phyloP scores from a whole-genome alignment of 163 green algal species.

The Trebouxiophyceae sp. region DNA sequence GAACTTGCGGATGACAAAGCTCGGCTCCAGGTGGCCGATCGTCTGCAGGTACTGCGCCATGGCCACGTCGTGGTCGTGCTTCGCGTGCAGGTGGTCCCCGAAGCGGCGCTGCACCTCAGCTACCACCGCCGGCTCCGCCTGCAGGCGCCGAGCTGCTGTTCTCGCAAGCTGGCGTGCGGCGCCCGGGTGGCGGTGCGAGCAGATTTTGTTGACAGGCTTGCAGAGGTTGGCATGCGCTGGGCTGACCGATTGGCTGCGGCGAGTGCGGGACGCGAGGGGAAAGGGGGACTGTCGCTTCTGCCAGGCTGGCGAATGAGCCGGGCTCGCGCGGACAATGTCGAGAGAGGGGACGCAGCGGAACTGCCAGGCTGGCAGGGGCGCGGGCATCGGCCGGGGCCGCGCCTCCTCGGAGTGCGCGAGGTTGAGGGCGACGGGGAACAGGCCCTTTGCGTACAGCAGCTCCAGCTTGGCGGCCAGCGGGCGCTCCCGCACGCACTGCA shows the following conservation, averaged over 20 bases:
- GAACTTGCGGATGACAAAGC: slow-evolving; percentile 90
- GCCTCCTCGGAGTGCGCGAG: slow-evolving; percentile 50
- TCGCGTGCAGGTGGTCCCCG: slow-evolving; percentile 86
- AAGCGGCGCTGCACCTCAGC: slow-evolving; percentile 52
- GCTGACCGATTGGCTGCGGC: too few species aligned
- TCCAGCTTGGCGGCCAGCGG: slow-evolving; percentile 58
- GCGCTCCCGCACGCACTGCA: slow-evolving; percentile 41
- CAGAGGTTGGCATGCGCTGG: not conserved
- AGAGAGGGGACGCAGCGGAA: too few species aligned
- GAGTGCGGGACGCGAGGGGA: too few species aligned
- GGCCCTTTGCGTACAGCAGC: slow-evolving; percentile 40
- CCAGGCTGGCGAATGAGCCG: too few species aligned
- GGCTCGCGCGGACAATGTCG: too few species aligned
- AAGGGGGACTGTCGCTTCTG: too few species aligned
- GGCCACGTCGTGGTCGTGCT: slow-evolving; percentile 85
- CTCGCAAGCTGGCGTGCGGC: too few species aligned
- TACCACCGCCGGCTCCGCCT: slow-evolving; percentile 30
- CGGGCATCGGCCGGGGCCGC: too few species aligned
- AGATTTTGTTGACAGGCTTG: too few species aligned
- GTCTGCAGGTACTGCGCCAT: slow-evolving; percentile 87
- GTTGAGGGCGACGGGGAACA: slow-evolving; percentile 71
- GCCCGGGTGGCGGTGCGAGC: too few species aligned
- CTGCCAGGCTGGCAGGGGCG: too few species aligned
- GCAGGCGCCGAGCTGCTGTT: not conserved
- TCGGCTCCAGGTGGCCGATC: slow-evolving; percentile 83